Base-by-base conservation (phyloP, 75 land plant species). In the Cryptomeria japonica region DNA sequence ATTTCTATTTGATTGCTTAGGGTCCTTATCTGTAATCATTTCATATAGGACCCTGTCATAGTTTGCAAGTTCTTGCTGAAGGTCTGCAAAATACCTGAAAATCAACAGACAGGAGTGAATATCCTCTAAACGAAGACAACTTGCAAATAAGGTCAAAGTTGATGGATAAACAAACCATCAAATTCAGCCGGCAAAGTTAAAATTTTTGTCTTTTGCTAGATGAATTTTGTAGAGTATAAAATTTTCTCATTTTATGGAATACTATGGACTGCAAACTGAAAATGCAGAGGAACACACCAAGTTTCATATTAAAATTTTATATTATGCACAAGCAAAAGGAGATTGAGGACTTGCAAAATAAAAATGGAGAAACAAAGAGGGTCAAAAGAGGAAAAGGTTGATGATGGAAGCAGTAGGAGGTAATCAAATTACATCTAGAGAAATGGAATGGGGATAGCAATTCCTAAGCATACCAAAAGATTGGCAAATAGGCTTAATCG, bases 11-110 rank as follows among this genome's bases (percentile, higher is more conserved):
- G 90, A 94, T 82, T 95, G 93, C 90, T 93, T 68, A 84, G 91
- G 93, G 87, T 96, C 95, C 89, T 93, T 94, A 85, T 97, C 95
- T n/a, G 96, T 94, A 70, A 98, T 98, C 99, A 98, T 96, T 92
- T 98, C 99, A 93, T 97, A 98, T 61, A 98, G 90, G 53, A 98
- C 96, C 75, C 97, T 94, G 80, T 98, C 99, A 91, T 98, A 98
- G 0, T 68, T 44, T 58, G 91, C 94, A 73, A 98, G 92, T 56
- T 89, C 94, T 79, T 92, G 90, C 87, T 97, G 97, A 15, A 97
- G 88, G 19, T 89, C 87, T 41, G 87, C 91, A 91, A 98, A 98
- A 88, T 97, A 98, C 91, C 99, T 98, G 94, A 46, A 88, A 82
- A 75, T 44, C 84, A 82, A 82, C 51, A 13, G 1, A 46, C 12